Evolutionary conservation across 352 stramenopile genomes (phyloP).

Genomic region (Thalassiosira ordinaria): DNA sequence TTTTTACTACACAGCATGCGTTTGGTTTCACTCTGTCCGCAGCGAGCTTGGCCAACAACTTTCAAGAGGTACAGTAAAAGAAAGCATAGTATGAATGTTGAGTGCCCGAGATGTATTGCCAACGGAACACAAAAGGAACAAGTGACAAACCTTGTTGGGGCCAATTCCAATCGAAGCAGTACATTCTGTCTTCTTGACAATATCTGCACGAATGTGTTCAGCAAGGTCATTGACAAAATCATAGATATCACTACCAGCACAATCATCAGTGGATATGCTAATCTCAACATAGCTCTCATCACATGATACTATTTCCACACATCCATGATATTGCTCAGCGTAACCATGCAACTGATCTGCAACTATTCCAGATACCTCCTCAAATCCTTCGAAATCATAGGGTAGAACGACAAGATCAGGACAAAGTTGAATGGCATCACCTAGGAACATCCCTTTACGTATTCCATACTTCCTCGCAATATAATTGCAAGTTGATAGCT

Average conservation of each 20-base stretch:
- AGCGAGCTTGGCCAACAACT: slow-evolving; percentile 91
- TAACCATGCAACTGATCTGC: slow-evolving; percentile 66
- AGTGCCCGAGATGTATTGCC: not conserved
- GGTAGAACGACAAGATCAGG: slow-evolving; percentile 91
- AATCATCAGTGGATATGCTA: slow-evolving; percentile 73
- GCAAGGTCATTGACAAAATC: slow-evolving; percentile 56
- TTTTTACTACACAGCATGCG: slow-evolving; percentile 84
- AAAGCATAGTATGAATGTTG: not conserved
- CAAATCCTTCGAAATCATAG: slow-evolving; percentile 91
- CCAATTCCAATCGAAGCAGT: slow-evolving; percentile 92
- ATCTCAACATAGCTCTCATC: slow-evolving; percentile 94
- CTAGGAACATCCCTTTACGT: slow-evolving; percentile 94
- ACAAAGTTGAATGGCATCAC: slow-evolving; percentile 90
- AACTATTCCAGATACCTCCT: slow-evolving; percentile 92
- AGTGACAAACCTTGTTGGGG: slow-evolving; percentile 87
- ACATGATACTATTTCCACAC: slow-evolving; percentile 93
- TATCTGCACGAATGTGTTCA: slow-evolving; percentile 78
- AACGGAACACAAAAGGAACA: not conserved
- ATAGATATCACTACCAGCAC: slow-evolving; percentile 74
- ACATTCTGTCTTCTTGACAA: slow-evolving; percentile 89
- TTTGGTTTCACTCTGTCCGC: slow-evolving; percentile 94
- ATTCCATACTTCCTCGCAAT: slow-evolving; percentile 91
- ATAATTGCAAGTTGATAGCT: slow-evolving; percentile 97
- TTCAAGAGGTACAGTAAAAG: not conserved
- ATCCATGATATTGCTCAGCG: slow-evolving; percentile 88